Evolutionary conservation across 2,329 filamentous ascomycete species (phyloP).

Genomic region (Phoma sp.): DNA sequence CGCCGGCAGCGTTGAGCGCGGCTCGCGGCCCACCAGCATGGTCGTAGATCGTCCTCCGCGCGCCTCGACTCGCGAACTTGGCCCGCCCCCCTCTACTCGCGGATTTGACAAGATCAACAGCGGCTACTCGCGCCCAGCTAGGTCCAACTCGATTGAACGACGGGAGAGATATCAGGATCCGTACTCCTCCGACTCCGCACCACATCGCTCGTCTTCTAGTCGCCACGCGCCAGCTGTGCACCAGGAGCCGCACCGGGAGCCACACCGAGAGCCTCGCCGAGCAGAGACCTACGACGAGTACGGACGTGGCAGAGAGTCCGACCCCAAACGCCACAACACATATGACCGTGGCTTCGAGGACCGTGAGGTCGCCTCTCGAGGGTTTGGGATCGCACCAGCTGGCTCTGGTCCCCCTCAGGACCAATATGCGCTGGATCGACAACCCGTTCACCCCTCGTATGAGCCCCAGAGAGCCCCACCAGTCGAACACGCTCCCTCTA

Average conservation of each 20-base stretch:
- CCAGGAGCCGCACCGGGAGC: constrained; percentile 53
- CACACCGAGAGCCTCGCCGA: constrained; percentile 49
- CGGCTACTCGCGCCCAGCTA: constrained; percentile 26
- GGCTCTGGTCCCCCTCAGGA: constrained; percentile 32
- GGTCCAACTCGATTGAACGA: constrained; percentile 43
- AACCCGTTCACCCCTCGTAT: constrained; percentile 34
- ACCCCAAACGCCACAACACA: constrained; percentile 44
- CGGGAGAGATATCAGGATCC: constrained; percentile 44
- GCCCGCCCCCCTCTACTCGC: constrained; percentile 71
- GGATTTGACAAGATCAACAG: constrained; percentile 72
- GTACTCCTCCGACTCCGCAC: constrained; percentile 46
- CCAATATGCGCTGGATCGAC: constrained; percentile 47
- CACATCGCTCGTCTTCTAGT: constrained; percentile 48
- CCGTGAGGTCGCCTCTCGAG: constrained; percentile 52
- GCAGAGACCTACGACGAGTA: constrained; percentile 52
- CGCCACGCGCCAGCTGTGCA: constrained; percentile 53
- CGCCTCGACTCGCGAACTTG: constrained; percentile 45
- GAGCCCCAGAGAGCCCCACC: constrained; percentile 16
- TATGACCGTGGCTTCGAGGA: constrained; percentile 46
- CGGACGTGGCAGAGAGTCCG: constrained; percentile 49
- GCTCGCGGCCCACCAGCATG: constrained; percentile 54
- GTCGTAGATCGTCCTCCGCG: constrained; percentile 47
- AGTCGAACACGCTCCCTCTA: constrained; percentile 26
- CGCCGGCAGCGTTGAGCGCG: constrained; percentile 54
- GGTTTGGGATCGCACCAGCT: constrained; percentile 53